Base-by-base conservation (phyloP, 495 filamentous ascomycete genomes). In the Penicillium cosmopolitanum region DNA sequence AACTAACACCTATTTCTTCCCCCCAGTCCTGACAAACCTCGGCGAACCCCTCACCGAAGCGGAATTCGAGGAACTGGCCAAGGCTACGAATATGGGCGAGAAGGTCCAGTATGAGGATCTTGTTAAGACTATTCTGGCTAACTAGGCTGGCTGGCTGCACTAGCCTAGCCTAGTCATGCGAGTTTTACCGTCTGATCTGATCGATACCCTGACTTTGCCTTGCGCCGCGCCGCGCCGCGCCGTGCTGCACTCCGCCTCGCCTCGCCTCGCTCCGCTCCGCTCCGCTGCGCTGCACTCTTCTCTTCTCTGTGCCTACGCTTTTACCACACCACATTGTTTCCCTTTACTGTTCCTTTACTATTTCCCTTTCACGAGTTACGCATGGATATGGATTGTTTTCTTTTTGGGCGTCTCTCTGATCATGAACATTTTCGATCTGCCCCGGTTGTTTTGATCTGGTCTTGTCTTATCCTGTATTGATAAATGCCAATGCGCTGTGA, bases 31-130 rank as follows among this genome's bases (percentile, higher is more conserved):
- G 58, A 98, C 95, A 51, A 97, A 96, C 67, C 80, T 98, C 57
- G 95, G 95, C 62, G 95, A 98, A 86, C 97, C 97, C 81, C 96
- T 98, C 89, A 92, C 90, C 62, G 93, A 98, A 66, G 94, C 97
- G 46, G 95, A 98, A 78, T 95, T 98, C 42, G 93, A 98, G 69
- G 95, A 98, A 84, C 82, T 98, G 67, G 84, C 98, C 70, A 98
- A 98, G 86, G 92, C 91, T 3, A 93, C 97, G 61, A 93, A 98
- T 69, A 93, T 92, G 56, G 92, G 87, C 74, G 94, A 93, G 59
- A 92, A 97, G 82, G 89, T 98, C 76, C 96, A 98, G 78, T 98
- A 98, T 74, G 93, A 87, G 47, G 92, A 97, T 58, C 88, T 97
- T 56, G 93, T 97, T 64, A 90, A 92, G 66, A 96, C 90, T 38